Conservation (phyloP, 1,284 basidiomycete genomes). For the Cutaneotrichosporon cyanovorans region DNA sequence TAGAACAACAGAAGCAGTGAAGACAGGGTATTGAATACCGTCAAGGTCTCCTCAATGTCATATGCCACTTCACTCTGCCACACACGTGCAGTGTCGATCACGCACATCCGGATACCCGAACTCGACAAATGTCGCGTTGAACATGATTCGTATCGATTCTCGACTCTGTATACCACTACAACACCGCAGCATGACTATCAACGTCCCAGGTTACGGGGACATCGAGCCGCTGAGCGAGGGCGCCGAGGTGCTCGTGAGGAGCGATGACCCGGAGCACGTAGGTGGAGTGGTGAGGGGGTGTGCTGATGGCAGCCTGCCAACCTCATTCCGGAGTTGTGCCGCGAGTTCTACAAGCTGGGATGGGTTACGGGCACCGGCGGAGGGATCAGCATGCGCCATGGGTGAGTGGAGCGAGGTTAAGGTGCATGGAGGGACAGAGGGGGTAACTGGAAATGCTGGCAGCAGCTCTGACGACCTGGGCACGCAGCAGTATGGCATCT, state of each 20-base stretch:
- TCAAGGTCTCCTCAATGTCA: too few species aligned
- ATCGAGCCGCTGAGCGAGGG: constrained; percentile 19
- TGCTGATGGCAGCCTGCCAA: constrained; percentile 59
- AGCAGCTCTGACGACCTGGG: too few species aligned
- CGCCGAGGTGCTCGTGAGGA: constrained; percentile 43
- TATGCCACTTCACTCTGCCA: too few species aligned
- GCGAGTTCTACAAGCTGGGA: constrained; percentile 50
- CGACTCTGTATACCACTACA: too few species aligned
- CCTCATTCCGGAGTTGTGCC: constrained; percentile 68
- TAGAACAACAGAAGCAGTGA: too few species aligned
- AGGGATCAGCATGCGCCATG: constrained; percentile 61
- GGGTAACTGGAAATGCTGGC: background rate
- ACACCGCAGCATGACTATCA: constrained; percentile 6
- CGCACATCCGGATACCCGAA: too few species aligned
- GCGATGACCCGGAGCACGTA: constrained; percentile 48
- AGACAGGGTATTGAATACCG: too few species aligned
- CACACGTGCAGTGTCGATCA: too few species aligned
- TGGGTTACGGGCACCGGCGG: constrained; percentile 57
- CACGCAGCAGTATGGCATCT: too few species aligned
- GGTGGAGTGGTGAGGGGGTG: constrained; percentile 15
- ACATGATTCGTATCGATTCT: too few species aligned
- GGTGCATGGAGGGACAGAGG: background rate
- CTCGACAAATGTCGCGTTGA: too few species aligned
- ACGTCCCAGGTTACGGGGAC: constrained; percentile 13
- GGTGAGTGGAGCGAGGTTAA: constrained; percentile 47